Percentiles rank a stretch among this genome's conserved stretches.
Evolutionary conservation across 228 moss, liverwort and hornwort species (phyloP).

Genomic region (Sphagnum fallax): DNA sequence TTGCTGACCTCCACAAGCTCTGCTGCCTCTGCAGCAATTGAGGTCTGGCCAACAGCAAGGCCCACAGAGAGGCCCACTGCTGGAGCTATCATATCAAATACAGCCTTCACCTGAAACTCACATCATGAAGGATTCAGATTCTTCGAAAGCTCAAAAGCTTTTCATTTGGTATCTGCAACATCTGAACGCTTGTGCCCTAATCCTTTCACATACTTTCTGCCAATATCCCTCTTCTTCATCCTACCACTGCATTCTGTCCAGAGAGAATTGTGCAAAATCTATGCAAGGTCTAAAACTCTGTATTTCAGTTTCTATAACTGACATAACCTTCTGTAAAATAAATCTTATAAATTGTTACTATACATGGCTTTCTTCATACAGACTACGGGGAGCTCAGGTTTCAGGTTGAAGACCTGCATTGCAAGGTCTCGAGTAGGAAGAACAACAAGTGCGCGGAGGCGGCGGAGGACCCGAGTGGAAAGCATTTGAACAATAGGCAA

Average conservation of each 20-base stretch:
- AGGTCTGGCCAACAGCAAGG: constrained; percentile 80
- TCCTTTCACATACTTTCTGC: too few species aligned
- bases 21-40: constrained; percentile 65
- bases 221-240: too few species aligned
- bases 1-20: constrained; percentile 61
- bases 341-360: too few species aligned
- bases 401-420: constrained; percentile 49
- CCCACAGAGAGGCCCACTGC: constrained; percentile 92
- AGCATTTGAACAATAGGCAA: constrained; percentile 87
- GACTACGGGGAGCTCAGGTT: too few species aligned
- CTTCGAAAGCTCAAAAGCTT: background rate
- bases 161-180: too few species aligned
- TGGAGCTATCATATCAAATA: constrained; percentile 82
- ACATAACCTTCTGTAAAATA: too few species aligned
- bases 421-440: constrained; percentile 97
- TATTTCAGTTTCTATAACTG: too few species aligned
- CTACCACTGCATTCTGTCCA: too few species aligned
- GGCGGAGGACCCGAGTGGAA: constrained; percentile 72
- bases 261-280: background rate
- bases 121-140: background rate
- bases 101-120: constrained; percentile 68
- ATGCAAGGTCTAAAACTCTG: too few species aligned
- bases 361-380: too few species aligned
- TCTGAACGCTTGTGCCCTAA: too few species aligned
- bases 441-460: constrained; percentile 85